Evolutionary conservation across 331 rosid species (phyloP), one percentile per base, ranked within the genome.

Genomic region (Malus hybrid): DNA sequence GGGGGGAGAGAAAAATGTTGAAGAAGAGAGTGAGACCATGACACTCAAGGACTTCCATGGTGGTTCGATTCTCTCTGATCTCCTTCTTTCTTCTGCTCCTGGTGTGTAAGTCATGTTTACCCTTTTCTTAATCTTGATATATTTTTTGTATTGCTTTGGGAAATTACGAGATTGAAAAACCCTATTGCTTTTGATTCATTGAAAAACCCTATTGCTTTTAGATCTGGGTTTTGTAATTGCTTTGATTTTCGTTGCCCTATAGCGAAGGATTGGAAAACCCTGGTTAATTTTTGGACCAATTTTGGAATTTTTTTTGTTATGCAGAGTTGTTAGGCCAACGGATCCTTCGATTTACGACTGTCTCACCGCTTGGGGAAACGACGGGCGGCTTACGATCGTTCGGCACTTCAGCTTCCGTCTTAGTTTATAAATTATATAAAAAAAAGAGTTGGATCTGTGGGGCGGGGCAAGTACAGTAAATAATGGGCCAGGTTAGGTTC

Each of bases 41-140:
- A 95, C 96, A 61, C 96, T 95, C 56, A 95, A 90, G 84, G 99
- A 95, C 81, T 95, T 95, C 78, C 99, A 95, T 77, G 99, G 99
- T 64, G 98, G 98, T 24, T 92, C 93, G 50, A 95, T 95, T 19
- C 99, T 97, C 50, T 84, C 93, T 75, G 97, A 95, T 90, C 97
- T 95, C 74, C 90, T 93, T 80, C 97, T 95, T 70, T 98, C 98
- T 66, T 92, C 99, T 36, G 99, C 99, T 72, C 97, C 98, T 6
- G 97, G 98, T 81, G 88, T 90, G 98, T 95, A 83, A 86, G 97
- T 82, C 28, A 78, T 88, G 58, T 72, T 78, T 81, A n/a, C 73
- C 65, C 75, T 4, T 11, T 56, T 15, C 48, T 10, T 42, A 42
- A 42, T 26, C 26, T 46, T 33, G 7, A 8, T 78, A 42, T 42